Evolutionary conservation across 768 basidiomycete species (phyloP), one percentile per base, ranked within the genome.

Genomic region (Coprinopsis cinerea): DNA sequence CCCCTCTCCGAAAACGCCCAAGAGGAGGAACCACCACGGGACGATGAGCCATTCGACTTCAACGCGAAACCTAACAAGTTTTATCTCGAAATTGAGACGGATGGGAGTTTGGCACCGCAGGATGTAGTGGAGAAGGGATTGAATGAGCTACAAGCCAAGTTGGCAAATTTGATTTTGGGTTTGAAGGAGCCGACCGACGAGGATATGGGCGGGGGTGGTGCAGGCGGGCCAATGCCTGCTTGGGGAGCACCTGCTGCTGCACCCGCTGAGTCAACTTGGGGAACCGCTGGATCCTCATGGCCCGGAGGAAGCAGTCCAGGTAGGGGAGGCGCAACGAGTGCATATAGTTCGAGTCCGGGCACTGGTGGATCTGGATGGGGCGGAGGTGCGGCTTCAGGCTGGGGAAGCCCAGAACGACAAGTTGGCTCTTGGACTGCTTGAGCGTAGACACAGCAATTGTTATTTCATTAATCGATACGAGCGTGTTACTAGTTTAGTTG

Each of bases 61-160:
- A 80, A 81, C 44, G 90, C 91, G 24, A 83, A 89, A 60, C 89
- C 96, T 3, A 78, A 81, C 32, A 87, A 86, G 63, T 99, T 95
- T 64, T 99, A 98, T 66, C 81, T 93, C 57, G 88, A 92, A 53
- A 89, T 95, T 4, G 96, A 99, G 69, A 91, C 91, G 14, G 92
- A 93, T 53, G 95, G 95, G 11, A 92, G 88, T 64, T 65, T 95
- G 27, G 79, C 78, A 9, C 90, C 92, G 0, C 88, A 93, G 60
- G 92, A 94, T 62, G 89, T 93, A 5, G 81, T 94, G 15, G 81
- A 86, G 77, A 91, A 83, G 79, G 89, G 89, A 41, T 74, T 92
- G 18, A 74, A 78, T 27, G 85, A 88, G 64, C 74, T 92, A 11
- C 88, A 89, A 62, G 80, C 78, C 32, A 92, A 92, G 61, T 70